These are phyloP conservation scores for Beauveria bassiana DNA, from an alignment of 2,329 filamentous ascomycete genomes.

Conservation along the genomic window DNA sequence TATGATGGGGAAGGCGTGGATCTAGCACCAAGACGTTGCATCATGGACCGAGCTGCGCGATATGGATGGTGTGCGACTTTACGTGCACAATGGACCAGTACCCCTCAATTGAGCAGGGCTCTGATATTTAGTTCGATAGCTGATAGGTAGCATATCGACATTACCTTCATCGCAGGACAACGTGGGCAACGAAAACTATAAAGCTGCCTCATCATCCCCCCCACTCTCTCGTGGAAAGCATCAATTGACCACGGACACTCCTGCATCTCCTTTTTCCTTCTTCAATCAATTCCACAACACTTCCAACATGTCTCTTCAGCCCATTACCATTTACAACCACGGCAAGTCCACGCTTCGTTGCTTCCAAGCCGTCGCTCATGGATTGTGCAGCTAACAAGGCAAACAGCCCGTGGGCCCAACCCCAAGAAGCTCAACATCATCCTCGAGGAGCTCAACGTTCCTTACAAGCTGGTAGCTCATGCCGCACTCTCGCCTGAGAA, in stretches of 20 bases:
- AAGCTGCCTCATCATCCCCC: background rate
- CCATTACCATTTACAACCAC: constrained; percentile 11
- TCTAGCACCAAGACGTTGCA: background rate
- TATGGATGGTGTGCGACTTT: background rate
- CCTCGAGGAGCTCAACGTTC: constrained; percentile 18
- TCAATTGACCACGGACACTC: background rate
- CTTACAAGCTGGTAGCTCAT: constrained; percentile 17
- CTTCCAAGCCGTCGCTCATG: background rate
- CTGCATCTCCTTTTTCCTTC: background rate
- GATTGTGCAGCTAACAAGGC: background rate
- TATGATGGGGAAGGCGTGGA: background rate
- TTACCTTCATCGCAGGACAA: background rate
- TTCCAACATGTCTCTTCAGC: constrained; percentile 11
- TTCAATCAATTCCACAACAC: background rate
- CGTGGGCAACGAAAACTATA: background rate
- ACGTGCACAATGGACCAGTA: background rate
- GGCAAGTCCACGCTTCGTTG: background rate
- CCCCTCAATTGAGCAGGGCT: background rate
- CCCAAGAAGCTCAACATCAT: constrained; percentile 16
- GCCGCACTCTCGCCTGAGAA: background rate
- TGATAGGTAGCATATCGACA: background rate
- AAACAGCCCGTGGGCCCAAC: constrained; percentile 12
- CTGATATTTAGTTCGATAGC: background rate
- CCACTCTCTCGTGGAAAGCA: background rate
- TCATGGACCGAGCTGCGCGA: background rate